phyloP scores from a whole-genome alignment of 331 rosid species.

The Pyracantha coccinea region DNA sequence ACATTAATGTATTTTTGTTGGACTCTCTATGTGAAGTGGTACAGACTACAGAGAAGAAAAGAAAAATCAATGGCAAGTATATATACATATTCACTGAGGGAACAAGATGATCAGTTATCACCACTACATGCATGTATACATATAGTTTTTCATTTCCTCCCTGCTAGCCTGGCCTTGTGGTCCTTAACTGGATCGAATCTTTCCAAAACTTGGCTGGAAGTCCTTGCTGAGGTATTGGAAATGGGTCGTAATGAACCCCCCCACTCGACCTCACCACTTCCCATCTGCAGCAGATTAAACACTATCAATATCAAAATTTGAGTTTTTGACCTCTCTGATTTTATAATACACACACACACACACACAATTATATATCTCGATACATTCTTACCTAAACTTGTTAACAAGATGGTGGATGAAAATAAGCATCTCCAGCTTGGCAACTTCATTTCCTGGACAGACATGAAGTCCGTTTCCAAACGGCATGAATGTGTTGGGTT shows the following conservation, averaged over 20 bases:
- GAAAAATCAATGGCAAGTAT: too few species aligned
- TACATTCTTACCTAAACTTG: slow-evolving; percentile 13
- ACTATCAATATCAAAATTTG: background rate
- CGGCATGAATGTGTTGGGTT: slow-evolving; percentile 18
- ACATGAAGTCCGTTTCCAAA: slow-evolving; percentile 27
- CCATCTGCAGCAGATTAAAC: slow-evolving; percentile 10
- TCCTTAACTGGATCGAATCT: background rate
- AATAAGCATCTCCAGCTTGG: slow-evolving; percentile 20
- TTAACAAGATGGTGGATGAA: slow-evolving; percentile 19
- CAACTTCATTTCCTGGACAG: slow-evolving; percentile 27
- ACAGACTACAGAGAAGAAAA: too few species aligned
- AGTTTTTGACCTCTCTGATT: too few species aligned
- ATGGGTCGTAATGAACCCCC: slow-evolving; percentile 16
- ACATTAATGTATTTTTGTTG: too few species aligned
- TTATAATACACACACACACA: too few species aligned
- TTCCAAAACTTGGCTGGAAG: slow-evolving; percentile 23
- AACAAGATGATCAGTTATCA: too few species aligned
- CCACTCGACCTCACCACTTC: slow-evolving; percentile 3
- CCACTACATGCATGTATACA: too few species aligned
- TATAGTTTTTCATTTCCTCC: too few species aligned
- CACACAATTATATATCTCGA: too few species aligned
- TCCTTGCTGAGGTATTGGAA: slow-evolving; percentile 22
- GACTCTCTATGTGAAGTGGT: too few species aligned
- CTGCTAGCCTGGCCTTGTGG: background rate
- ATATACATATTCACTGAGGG: too few species aligned